Evolutionary conservation across 345 rosid species (phyloP).

Genomic region (Boechera stricta): DNA sequence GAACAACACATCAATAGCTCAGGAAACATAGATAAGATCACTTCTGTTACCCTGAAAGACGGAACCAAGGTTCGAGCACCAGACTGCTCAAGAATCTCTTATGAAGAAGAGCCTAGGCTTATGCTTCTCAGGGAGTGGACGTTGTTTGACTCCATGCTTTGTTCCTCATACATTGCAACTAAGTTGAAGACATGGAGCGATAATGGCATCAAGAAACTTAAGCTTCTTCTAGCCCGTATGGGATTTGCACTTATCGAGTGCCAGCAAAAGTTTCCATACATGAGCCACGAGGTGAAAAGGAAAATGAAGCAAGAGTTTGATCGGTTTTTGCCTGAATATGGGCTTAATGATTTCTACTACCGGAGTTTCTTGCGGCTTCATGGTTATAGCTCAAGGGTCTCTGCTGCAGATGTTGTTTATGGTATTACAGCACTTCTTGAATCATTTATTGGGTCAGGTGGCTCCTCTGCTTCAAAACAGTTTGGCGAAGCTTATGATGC

Average conservation of each 20-base stretch:
- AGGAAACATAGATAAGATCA: constrained; percentile 79
- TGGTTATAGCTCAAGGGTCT: constrained; percentile 92
- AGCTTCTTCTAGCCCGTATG: constrained; percentile 95
- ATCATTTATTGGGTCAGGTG: constrained; percentile 76
- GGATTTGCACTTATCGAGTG: constrained; percentile 95
- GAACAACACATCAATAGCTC: constrained; percentile 89
- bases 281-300: constrained; percentile 81
- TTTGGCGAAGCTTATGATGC: constrained; percentile 97
- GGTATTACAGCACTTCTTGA: constrained; percentile 97
- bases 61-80: constrained; percentile 93
- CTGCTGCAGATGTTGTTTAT: constrained; percentile 96
- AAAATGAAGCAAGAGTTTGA: constrained; percentile 94
- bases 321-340: constrained; percentile 86
- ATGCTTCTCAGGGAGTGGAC: constrained; percentile 96
- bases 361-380: constrained; percentile 81
- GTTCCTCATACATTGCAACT: constrained; percentile 83
- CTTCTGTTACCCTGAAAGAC: constrained; percentile 81
- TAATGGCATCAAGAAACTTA: constrained; percentile 90
- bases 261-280: constrained; percentile 94
- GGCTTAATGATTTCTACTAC: constrained; percentile 85
- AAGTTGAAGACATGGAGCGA: constrained; percentile 97
- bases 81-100: constrained; percentile 80
- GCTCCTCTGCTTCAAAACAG: constrained; percentile 86
- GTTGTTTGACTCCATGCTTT: constrained; percentile 94
- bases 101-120: constrained; percentile 90